phyloP scores from a whole-genome alignment of 352 stramenopile species.

The Globisporangium barbulae region DNA sequence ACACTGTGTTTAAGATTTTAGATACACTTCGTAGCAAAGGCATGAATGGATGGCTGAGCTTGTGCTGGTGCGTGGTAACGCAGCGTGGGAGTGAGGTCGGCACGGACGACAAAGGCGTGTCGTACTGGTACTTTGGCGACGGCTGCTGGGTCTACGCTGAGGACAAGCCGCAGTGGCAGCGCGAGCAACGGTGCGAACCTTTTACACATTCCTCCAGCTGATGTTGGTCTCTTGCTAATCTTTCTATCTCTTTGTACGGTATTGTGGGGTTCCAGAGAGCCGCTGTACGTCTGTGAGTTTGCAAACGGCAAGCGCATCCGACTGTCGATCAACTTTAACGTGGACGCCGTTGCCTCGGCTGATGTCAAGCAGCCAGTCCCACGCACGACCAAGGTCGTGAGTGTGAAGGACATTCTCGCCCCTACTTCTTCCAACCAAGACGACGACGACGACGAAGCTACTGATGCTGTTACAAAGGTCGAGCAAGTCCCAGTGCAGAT shows the following conservation, averaged over 20 bases:
- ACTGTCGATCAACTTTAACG: conserved; percentile 73
- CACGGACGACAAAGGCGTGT: conserved; percentile 64
- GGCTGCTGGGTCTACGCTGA: conserved; percentile 85
- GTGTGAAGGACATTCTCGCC: conserved; percentile 10
- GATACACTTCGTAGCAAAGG: neutral
- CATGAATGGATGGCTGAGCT: neutral
- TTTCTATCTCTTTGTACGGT: neutral
- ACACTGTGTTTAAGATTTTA: neutral
- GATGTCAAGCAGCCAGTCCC: neutral
- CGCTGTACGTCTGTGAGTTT: conserved; percentile 65
- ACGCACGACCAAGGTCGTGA: conserved; percentile 12
- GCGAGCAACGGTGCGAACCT: conserved; percentile 19
- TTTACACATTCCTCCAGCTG: too few relatives aligned
- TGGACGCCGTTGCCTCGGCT: neutral
- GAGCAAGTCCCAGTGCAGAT: neutral
- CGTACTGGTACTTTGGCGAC: conserved; percentile 88
- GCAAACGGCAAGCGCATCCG: conserved; percentile 72
- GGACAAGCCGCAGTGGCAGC: conserved; percentile 63
- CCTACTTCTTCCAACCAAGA: conserved; percentile 1
- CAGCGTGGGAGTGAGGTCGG: conserved; percentile 67
- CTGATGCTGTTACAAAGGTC: neutral
- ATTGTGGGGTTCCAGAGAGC: conserved; percentile 23
- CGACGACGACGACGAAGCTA: neutral
- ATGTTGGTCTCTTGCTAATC: neutral
- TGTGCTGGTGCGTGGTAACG: conserved; percentile 8